These are phyloP conservation scores for Thuja plicata DNA, from an alignment of 83 land plant species.

Conservation along the genomic window DNA sequence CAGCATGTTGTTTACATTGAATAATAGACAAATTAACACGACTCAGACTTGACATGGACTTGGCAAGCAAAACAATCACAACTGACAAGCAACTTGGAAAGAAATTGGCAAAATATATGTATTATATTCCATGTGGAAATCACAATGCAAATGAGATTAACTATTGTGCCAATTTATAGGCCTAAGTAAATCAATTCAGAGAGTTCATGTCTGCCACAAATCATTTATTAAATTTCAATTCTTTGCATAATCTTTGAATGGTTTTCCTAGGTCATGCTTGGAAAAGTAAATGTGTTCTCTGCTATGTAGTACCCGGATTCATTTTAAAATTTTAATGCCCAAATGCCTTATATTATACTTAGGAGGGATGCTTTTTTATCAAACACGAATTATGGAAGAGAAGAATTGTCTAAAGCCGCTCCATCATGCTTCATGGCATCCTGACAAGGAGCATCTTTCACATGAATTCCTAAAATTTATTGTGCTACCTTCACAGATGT, in stretches of 20 bases:
- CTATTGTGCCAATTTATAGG: neutral
- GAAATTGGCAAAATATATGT: neutral
- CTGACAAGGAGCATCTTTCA: neutral
- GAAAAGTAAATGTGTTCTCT: neutral
- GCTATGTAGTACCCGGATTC: neutral
- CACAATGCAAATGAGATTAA: neutral
- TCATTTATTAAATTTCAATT: neutral
- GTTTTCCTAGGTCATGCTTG: neutral
- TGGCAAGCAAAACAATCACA: neutral
- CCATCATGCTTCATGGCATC: neutral
- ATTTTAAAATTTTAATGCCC: neutral
- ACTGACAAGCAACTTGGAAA: neutral
- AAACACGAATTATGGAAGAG: neutral
- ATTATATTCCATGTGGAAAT: neutral
- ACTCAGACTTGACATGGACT: neutral
- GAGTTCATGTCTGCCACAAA: neutral
- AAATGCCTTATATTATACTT: neutral
- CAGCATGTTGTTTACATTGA: neutral
- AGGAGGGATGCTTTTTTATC: neutral
- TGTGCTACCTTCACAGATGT: neutral
- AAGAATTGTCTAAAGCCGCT: neutral
- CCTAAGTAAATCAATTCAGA: neutral
- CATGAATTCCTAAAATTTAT: neutral
- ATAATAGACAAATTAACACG: neutral
- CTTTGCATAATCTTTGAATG: neutral